Percentiles rank a stretch among this genome's conserved stretches.
These are phyloP conservation scores for Cryptococcus hybrid DNA, from an alignment of 1,284 basidiomycete species.

Conservation along the genomic window DNA sequence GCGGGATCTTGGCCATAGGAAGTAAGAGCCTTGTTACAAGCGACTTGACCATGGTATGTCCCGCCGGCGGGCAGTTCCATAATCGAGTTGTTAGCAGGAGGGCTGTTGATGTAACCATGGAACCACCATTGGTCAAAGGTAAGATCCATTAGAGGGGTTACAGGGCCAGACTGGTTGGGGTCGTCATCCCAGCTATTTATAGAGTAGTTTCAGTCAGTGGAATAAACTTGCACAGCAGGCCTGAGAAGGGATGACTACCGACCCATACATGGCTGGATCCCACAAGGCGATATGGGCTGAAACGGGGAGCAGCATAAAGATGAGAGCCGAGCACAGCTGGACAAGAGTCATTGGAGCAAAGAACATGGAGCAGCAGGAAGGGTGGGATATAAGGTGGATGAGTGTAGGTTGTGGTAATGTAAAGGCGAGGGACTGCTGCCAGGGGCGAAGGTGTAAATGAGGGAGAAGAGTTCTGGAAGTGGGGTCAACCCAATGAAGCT, in stretches of 20 bases:
- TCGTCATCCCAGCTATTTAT: conserved; percentile 33
- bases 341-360: conserved; percentile 3
- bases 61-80: conserved; percentile 44
- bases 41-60: conserved; percentile 32
- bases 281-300: conserved; percentile 40
- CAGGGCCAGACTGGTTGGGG: conserved; percentile 47
- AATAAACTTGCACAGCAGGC: background rate
- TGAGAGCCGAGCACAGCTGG: conserved; percentile 13
- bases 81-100: conserved; percentile 31
- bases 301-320: conserved; percentile 8
- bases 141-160: conserved; percentile 58
- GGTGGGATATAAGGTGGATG: background rate
- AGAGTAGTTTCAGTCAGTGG: background rate
- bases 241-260: conserved; percentile 7
- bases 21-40: conserved; percentile 36
- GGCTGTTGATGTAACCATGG: conserved; percentile 43
- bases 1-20: conserved; percentile 19
- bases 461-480: background rate
- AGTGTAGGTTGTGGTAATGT: too few species aligned
- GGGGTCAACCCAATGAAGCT: background rate
- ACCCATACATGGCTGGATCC: conserved; percentile 45
- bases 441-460: too few species aligned
- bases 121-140: conserved; percentile 70
- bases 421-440: too few species aligned
- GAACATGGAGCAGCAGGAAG: background rate